These are phyloP conservation scores for Ampelomyces quisqualis DNA, from an alignment of 2,329 filamentous ascomycete genomes.

Conservation along the genomic window DNA sequence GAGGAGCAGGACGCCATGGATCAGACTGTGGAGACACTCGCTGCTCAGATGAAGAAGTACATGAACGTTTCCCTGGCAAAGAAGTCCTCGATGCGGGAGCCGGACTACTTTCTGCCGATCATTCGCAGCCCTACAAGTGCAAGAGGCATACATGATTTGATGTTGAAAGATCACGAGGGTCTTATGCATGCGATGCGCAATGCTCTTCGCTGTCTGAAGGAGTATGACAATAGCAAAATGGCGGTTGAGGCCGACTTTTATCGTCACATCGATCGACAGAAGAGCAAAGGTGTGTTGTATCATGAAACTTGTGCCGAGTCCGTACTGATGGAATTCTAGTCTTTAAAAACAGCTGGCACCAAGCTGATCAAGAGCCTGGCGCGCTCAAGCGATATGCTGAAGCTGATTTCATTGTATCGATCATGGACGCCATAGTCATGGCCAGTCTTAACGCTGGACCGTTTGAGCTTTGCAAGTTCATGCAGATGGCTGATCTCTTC, in stretches of 20 bases:
- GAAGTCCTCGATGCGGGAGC: neutral
- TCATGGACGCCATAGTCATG: conserved; percentile 28
- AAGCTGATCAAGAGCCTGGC: conserved; percentile 47
- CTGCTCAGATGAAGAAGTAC: conserved; percentile 9
- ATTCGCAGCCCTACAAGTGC: conserved; percentile 11
- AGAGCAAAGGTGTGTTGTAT: conserved; percentile 34
- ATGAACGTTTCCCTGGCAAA: conserved; percentile 10
- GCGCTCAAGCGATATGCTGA: conserved; percentile 44
- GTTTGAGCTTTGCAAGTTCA: conserved; percentile 25
- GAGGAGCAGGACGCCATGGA: conserved; percentile 12
- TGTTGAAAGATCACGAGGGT: conserved; percentile 12
- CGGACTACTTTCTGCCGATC: conserved; percentile 19
- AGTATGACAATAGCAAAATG: conserved; percentile 8
- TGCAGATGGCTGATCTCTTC: conserved; percentile 19
- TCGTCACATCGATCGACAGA: conserved; percentile 37
- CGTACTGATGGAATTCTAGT: conserved; percentile 14
- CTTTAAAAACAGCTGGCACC: conserved; percentile 51
- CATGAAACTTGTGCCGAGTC: neutral
- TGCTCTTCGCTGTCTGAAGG: conserved; percentile 15
- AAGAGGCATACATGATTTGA: conserved; percentile 7
- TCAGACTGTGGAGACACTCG: conserved; percentile 9
- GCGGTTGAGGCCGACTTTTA: conserved; percentile 30
- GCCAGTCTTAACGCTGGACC: conserved; percentile 14
- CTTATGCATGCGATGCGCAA: conserved; percentile 18
- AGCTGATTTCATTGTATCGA: conserved; percentile 40